Conservation (phyloP, 2,329 filamentous ascomycete genomes). For the Thielaviopsis punctulata region DNA sequence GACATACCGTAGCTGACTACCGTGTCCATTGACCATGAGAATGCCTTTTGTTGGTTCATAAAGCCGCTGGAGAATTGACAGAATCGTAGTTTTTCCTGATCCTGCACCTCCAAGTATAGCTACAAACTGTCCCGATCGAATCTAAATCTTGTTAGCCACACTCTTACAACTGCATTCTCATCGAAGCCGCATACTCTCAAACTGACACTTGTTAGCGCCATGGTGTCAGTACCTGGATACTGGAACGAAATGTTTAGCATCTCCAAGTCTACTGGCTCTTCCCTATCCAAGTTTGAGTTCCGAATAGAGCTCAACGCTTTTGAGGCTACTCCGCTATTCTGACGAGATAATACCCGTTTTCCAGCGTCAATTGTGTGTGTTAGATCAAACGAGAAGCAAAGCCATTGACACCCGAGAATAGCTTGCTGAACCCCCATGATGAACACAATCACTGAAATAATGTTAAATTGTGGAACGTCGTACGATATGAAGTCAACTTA, state of each 20-base stretch:
- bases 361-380: constrained; percentile 41
- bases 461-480: neutral
- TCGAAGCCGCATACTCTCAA: constrained; percentile 8
- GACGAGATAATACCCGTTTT: constrained; percentile 30
- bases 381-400: constrained; percentile 49
- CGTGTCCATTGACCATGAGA: constrained; percentile 28
- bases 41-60: constrained; percentile 19
- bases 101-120: constrained; percentile 11
- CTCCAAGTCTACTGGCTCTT: constrained; percentile 5
- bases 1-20: constrained; percentile 26
- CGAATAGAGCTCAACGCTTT: neutral
- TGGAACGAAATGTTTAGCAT: constrained; percentile 13
- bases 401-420: constrained; percentile 34
- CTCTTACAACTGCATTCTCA: neutral
- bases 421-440: constrained; percentile 12
- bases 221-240: constrained; percentile 10
- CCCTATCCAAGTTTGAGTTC: neutral
- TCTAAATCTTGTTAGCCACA: constrained; percentile 3
- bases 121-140: constrained; percentile 10
- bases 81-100: constrained; percentile 18
- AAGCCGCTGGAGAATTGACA: constrained; percentile 18
- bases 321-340: neutral
- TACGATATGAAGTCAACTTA: constrained; percentile 1
- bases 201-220: constrained; percentile 11
- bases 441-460: constrained; percentile 12